Evolutionary conservation across 1,139 yeast genomes (phyloP).

Genomic region (Kodamaea anthophila): DNA sequence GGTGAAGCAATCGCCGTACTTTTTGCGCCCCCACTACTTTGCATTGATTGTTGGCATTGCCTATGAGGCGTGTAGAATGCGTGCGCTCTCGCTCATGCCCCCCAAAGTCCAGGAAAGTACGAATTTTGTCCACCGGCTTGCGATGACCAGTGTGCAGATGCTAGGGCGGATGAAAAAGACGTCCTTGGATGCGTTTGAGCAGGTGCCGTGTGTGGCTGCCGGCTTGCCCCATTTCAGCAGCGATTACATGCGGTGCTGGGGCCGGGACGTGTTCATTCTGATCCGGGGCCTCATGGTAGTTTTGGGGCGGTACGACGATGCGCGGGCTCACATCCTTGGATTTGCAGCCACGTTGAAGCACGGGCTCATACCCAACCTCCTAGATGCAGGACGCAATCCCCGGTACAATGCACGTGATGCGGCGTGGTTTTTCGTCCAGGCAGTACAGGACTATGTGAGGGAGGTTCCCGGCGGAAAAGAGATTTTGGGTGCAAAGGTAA

Average conservation of each 20-base stretch:
- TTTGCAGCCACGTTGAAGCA: constrained; percentile 92
- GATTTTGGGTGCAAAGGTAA: constrained; percentile 66
- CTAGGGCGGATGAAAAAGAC: constrained; percentile 70
- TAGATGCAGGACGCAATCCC: constrained; percentile 91
- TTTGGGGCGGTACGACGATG: constrained; percentile 74
- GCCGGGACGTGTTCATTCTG: constrained; percentile 89
- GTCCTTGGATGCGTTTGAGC: constrained; percentile 60
- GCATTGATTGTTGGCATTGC: constrained; percentile 74
- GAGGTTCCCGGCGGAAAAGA: constrained; percentile 63
- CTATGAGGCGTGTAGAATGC: constrained; percentile 70
- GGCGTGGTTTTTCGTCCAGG: constrained; percentile 88
- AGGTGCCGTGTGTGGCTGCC: constrained; percentile 81
- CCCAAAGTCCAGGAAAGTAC: constrained; percentile 54
- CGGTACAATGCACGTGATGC: constrained; percentile 96
- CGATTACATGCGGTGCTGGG: constrained; percentile 97
- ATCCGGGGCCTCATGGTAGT: constrained; percentile 75
- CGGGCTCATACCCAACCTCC: constrained; percentile 87
- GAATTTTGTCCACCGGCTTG: constrained; percentile 70
- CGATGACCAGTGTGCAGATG: constrained; percentile 85
- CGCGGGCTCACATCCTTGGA: constrained; percentile 72
- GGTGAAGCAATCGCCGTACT: constrained; percentile 64
- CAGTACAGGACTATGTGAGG: constrained; percentile 72
- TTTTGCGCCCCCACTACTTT: constrained; percentile 81
- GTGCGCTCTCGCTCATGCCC: constrained; percentile 56
- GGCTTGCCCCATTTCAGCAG: constrained; percentile 92